Evolutionary conservation across 768 basidiomycete genomes (phyloP).

Genomic region (Chalciporus chontae): DNA sequence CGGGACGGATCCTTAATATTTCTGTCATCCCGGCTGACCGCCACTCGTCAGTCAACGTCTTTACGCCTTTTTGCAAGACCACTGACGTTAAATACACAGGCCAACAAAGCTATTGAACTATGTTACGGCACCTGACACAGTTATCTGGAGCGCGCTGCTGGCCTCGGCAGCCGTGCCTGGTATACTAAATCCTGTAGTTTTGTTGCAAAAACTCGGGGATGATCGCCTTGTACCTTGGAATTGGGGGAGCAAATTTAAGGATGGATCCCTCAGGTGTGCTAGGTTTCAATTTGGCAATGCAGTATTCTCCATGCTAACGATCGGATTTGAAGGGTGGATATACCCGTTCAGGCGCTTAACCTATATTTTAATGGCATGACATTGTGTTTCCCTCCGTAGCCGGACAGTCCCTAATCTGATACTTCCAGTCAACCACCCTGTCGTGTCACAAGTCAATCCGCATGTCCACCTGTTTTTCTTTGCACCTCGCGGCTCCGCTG

Average conservation of each 20-base stretch:
- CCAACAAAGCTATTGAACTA: conserved; percentile 97
- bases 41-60: conserved; percentile 59
- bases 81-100: conserved; percentile 35
- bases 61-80: background rate
- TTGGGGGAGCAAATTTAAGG: conserved; percentile 92
- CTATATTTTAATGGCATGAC: conserved; percentile 78
- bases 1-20: conserved; percentile 90
- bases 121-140: conserved; percentile 89
- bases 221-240: conserved; percentile 87
- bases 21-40: conserved; percentile 89
- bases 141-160: conserved; percentile 77
- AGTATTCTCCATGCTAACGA: background rate
- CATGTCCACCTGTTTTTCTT: conserved; percentile 96
- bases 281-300: background rate
- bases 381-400: background rate
- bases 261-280: conserved; percentile 78
- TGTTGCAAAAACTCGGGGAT: conserved; percentile 87
- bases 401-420: background rate
- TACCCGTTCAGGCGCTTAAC: conserved; percentile 85
- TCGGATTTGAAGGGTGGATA: conserved; percentile 68
- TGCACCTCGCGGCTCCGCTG: conserved; percentile 82
- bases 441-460: conserved; percentile 92
- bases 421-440: conserved; percentile 75
- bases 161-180: conserved; percentile 95
- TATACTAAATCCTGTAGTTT: conserved; percentile 89